Percentiles rank a stretch among this genome's conserved stretches.
phyloP scores from a whole-genome alignment of 768 basidiomycete genomes.

The Cantharellus cinnabarinus region DNA sequence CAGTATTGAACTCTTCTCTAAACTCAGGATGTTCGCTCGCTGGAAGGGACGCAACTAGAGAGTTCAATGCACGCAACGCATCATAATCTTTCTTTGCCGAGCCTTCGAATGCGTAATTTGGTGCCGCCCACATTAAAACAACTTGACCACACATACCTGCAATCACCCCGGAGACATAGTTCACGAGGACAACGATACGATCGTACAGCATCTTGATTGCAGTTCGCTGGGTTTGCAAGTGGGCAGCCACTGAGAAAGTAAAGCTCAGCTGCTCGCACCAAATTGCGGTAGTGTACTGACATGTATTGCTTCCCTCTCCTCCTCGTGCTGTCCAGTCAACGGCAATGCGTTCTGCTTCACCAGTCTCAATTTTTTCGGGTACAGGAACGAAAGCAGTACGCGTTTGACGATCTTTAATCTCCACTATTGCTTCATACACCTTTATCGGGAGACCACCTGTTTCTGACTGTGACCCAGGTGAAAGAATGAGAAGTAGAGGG shows the following conservation, averaged over 20 bases:
- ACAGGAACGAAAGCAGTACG: slow-evolving; percentile 70
- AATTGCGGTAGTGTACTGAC: slow-evolving; percentile 25
- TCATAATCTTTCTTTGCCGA: slow-evolving; percentile 57
- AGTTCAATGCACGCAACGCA: slow-evolving; percentile 64
- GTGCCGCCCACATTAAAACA: not conserved
- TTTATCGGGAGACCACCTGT: slow-evolving; percentile 53
- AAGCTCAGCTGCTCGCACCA: not conserved
- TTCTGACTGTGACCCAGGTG: slow-evolving; percentile 12
- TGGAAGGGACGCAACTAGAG: slow-evolving; percentile 73
- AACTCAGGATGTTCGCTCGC: slow-evolving; percentile 69
- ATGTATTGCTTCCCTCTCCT: slow-evolving; percentile 58
- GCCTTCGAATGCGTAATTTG: slow-evolving; percentile 22
- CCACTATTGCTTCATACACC: slow-evolving; percentile 83
- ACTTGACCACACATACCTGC: slow-evolving; percentile 29
- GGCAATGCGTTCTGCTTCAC: slow-evolving; percentile 95
- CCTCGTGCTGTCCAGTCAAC: slow-evolving; percentile 89
- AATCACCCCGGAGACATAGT: slow-evolving; percentile 62
- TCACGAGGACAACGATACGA: slow-evolving; percentile 65
- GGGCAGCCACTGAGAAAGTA: slow-evolving; percentile 50
- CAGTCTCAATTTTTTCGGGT: slow-evolving; percentile 79
- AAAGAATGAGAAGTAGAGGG: slow-evolving; percentile 60
- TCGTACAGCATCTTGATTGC: slow-evolving; percentile 95
- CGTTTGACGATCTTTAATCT: slow-evolving; percentile 58
- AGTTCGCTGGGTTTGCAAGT: slow-evolving; percentile 77
- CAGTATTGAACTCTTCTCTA: slow-evolving; percentile 75